A percentile compares a stretch with the other conserved stretches of the same genome.
These are phyloP conservation scores for Camelina hispida DNA, from an alignment of 345 rosid genomes.

Conservation along the genomic window DNA sequence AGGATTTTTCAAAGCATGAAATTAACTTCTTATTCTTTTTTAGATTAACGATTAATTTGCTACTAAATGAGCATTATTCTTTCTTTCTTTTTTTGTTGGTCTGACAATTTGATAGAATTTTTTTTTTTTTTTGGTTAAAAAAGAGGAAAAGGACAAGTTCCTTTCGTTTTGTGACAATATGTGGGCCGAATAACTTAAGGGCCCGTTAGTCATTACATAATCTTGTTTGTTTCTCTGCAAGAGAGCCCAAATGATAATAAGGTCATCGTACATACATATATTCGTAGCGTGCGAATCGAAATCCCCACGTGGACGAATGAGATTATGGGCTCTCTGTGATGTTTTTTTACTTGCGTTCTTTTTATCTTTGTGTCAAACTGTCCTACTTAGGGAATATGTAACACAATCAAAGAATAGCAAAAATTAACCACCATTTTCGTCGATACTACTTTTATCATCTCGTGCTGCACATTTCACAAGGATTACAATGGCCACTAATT, in stretches of 20 bases:
- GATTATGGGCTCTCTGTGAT: neutral
- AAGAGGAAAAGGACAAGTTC: neutral
- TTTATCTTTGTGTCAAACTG: neutral
- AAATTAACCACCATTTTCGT: neutral
- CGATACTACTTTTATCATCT: neutral
- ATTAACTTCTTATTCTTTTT: too few relatives aligned
- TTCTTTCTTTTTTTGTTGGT: neutral
- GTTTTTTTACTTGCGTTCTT: neutral
- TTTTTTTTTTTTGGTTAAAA: neutral
- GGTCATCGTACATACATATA: too few relatives aligned
- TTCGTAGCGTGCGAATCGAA: conserved; percentile 4
- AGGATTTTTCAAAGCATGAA: too few relatives aligned
- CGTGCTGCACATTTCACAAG: conserved; percentile 20
- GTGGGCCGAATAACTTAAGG: neutral
- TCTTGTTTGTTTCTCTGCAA: neutral
- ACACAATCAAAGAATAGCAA: neutral
- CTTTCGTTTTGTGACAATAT: too few relatives aligned
- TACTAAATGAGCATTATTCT: too few relatives aligned
- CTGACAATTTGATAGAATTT: neutral
- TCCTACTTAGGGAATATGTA: neutral
- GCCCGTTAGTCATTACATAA: conserved; percentile 1
- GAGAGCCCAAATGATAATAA: conserved; percentile 6
- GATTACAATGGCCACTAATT: conserved; percentile 1
- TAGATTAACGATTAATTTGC: too few relatives aligned
- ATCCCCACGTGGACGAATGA: conserved; percentile 6